Percentiles rank a stretch among this genome's conserved stretches.
Evolutionary conservation across 352 stramenopile species (phyloP).

Genomic region (Phytopythium vexans): DNA sequence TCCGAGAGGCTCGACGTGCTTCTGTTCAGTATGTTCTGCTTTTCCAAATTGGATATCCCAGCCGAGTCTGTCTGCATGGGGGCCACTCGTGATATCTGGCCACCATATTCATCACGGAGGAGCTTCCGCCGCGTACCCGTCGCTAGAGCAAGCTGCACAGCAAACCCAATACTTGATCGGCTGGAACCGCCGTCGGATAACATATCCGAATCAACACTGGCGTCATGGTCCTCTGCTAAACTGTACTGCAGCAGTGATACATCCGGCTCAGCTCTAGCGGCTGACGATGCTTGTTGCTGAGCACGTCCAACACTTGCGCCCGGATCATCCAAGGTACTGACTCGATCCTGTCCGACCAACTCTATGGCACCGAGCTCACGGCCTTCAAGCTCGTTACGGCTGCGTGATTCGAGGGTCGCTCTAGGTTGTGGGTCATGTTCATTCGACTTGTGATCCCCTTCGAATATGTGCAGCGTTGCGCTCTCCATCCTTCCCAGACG

Average conservation of each 20-base stretch:
- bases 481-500: constrained; percentile 30
- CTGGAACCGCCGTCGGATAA: constrained; percentile 30
- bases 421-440: too few species aligned
- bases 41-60: neutral
- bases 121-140: constrained; percentile 20
- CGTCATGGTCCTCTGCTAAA: neutral
- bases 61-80: neutral
- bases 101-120: constrained; percentile 4
- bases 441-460: constrained; percentile 2
- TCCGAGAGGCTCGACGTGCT: too few species aligned
- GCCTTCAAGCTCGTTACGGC: too few species aligned
- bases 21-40: too few species aligned
- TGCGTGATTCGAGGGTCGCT: too few species aligned
- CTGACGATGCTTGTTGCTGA: too few species aligned
- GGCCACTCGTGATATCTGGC: neutral
- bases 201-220: constrained; percentile 10
- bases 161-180: constrained; percentile 48
- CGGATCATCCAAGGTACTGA: too few species aligned
- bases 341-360: too few species aligned
- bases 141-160: constrained; percentile 36
- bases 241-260: too few species aligned
- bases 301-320: too few species aligned
- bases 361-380: too few species aligned
- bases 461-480: constrained; percentile 10
- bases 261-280: too few species aligned